A percentile compares a stretch with the other conserved stretches of the same genome.
Conservation (phyloP, 129 eudicot species). For the Artemisia annua region DNA sequence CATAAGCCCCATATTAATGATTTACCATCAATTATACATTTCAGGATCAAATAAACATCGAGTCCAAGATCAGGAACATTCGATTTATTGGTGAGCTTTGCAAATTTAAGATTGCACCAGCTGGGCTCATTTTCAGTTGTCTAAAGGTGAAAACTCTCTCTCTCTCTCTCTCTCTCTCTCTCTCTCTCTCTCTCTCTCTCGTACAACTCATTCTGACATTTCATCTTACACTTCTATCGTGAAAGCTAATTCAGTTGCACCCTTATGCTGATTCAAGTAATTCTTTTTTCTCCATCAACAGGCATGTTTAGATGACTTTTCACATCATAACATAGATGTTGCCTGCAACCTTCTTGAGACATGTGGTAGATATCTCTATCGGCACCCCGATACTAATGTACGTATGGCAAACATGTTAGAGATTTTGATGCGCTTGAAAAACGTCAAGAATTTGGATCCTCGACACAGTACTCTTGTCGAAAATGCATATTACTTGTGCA, state of each 20-base stretch:
- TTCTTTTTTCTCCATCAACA: conserved; percentile 25
- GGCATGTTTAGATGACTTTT: conserved; percentile 97
- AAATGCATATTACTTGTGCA: conserved; percentile 95
- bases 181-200: conserved; percentile 13
- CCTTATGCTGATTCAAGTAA: conserved; percentile 11
- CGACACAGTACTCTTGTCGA: conserved; percentile 96
- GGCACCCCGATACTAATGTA: conserved; percentile 82
- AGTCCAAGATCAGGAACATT: conserved; percentile 89
- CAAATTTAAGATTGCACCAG: conserved; percentile 87
- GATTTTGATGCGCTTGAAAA: conserved; percentile 91
- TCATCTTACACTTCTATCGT: neutral
- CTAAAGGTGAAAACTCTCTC: conserved; percentile 57
- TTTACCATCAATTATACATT: conserved; percentile 4
- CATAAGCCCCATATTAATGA: conserved; percentile 6
- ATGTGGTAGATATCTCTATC: conserved; percentile 93
- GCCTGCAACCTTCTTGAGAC: conserved; percentile 99
- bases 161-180: conserved; percentile 12
- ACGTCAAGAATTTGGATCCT: conserved; percentile 95
- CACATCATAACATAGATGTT: conserved; percentile 94
- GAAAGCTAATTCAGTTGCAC: conserved; percentile 1
- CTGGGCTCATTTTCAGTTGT: conserved; percentile 89
- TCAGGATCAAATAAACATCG: conserved; percentile 98
- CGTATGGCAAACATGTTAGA: conserved; percentile 99
- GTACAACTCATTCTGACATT: neutral
- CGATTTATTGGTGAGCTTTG: conserved; percentile 97